A percentile compares a stretch with the other conserved stretches of the same genome.
phyloP scores from a whole-genome alignment of 495 filamentous ascomycete genomes.

The Aspergillus mulundensis region DNA sequence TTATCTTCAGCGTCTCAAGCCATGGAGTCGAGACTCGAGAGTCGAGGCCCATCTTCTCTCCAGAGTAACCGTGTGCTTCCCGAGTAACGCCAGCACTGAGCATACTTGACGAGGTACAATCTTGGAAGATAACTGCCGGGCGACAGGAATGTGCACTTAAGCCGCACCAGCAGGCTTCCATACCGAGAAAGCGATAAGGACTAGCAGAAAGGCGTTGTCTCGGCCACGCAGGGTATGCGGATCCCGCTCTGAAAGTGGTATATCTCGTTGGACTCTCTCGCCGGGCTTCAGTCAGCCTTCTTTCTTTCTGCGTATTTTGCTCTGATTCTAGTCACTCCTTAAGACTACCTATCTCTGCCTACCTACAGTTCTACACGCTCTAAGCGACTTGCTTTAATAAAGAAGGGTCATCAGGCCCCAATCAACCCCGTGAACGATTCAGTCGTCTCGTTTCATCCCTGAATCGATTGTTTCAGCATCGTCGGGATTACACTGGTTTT shows the following conservation, averaged over 20 bases:
- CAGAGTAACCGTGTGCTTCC: not conserved
- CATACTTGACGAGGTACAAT: not conserved
- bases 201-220: constrained; percentile 5
- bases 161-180: too few relatives aligned
- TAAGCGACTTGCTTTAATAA: not conserved
- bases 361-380: not conserved
- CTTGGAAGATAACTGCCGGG: constrained; percentile 9
- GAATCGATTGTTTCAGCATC: constrained; percentile 29
- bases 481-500: constrained; percentile 1
- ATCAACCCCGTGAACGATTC: constrained; percentile 11
- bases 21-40: not conserved
- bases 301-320: not conserved
- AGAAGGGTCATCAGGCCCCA: constrained; percentile 5
- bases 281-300: not conserved
- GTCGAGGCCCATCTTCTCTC: not conserved
- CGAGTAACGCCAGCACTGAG: constrained; percentile 1
- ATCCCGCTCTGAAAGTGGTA: constrained; percentile 10
- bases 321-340: constrained; percentile 7
- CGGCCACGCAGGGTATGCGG: constrained; percentile 16
- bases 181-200: not conserved
- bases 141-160: constrained; percentile 4
- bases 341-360: not conserved
- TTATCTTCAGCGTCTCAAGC: not conserved
- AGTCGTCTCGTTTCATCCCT: constrained; percentile 32
- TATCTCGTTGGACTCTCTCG: not conserved